Evolutionary conservation across 2,329 filamentous ascomycete species (phyloP).

Genomic region (Cadophora gregata): DNA sequence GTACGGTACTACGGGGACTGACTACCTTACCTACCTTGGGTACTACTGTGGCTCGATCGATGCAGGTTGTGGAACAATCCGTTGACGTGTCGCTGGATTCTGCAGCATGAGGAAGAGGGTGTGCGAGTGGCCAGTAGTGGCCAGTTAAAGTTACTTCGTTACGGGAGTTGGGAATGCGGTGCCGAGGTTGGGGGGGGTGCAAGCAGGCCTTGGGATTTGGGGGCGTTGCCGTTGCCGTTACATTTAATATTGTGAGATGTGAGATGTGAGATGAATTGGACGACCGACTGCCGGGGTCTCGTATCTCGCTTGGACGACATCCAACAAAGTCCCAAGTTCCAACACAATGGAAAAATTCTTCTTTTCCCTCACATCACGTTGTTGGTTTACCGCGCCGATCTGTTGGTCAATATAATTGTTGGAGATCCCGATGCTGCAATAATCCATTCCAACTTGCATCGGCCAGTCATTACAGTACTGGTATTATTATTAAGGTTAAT

Average conservation of each 20-base stretch:
- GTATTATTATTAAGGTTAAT: neutral
- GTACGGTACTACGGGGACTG: no score
- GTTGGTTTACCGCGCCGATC: neutral
- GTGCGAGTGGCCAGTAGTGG: neutral
- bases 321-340: neutral
- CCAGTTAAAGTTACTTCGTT: no score
- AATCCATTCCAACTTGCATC: neutral
- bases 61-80: neutral
- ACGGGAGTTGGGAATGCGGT: neutral
- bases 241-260: conserved; percentile 1
- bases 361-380: neutral
- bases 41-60: neutral
- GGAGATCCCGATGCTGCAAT: neutral
- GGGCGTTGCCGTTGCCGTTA: neutral
- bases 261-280: no score
- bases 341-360: neutral
- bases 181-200: neutral
- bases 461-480: no score
- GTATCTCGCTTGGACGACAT: neutral
- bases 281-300: neutral
- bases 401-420: neutral
- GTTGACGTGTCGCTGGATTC: conserved; percentile 12
- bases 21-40: no score
- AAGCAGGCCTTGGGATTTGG: neutral
- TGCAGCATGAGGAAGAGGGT: neutral